Evolutionary conservation across 1,284 basidiomycete genomes (phyloP).

Genomic region (Neolentinus lepideus): DNA sequence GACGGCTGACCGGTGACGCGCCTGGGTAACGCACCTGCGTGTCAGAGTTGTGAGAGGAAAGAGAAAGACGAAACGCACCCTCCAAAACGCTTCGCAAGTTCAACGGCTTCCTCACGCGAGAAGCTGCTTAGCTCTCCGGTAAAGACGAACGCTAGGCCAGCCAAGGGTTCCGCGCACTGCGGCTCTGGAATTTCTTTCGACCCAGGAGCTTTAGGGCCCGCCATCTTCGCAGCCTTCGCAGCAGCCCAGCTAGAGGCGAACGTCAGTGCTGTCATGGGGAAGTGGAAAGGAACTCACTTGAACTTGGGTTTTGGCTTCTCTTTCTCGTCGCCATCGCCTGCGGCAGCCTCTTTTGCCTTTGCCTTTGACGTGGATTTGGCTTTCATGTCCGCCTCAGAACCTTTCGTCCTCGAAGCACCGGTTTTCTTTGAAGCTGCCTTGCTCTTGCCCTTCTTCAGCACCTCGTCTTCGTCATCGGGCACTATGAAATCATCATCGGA

Average conservation of each 20-base stretch:
- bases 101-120: constrained; percentile 81
- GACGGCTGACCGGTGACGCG: constrained; percentile 87
- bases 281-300: constrained; percentile 17
- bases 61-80: constrained; percentile 46
- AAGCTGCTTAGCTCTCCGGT: constrained; percentile 89
- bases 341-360: constrained; percentile 10
- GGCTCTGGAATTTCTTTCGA: constrained; percentile 81
- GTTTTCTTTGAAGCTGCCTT: constrained; percentile 14
- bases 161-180: constrained; percentile 68
- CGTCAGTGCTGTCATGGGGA: constrained; percentile 1
- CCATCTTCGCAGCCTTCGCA: constrained; percentile 56
- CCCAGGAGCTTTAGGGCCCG: constrained; percentile 71
- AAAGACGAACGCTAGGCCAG: constrained; percentile 91
- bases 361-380: constrained; percentile 9
- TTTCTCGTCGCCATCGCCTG: constrained; percentile 13
- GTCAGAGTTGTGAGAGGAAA: background rate
- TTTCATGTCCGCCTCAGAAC: background rate
- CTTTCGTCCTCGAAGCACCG: too few relatives aligned
- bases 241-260: constrained; percentile 48
- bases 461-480: constrained; percentile 16
- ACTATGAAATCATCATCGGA: constrained; percentile 11
- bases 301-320: constrained; percentile 25
- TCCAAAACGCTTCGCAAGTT: constrained; percentile 89
- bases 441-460: constrained; percentile 10
- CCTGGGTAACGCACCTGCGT: constrained; percentile 30